phyloP scores from a whole-genome alignment of 176 grass and related monocot genomes.

The Panicum miliaceum region DNA sequence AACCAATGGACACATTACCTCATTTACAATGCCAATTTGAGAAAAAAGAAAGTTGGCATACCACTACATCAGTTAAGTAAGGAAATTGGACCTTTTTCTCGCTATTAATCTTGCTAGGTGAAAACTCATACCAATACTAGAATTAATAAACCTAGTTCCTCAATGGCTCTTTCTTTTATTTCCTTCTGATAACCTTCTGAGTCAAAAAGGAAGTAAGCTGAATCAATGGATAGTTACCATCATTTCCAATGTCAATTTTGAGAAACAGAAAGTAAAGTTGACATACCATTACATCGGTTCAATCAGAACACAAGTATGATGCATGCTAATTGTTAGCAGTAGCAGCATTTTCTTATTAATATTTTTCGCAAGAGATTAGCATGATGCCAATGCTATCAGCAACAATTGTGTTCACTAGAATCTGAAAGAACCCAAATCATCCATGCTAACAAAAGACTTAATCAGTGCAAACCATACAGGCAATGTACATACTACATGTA shows the following conservation, averaged over 20 bases:
- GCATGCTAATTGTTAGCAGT: not conserved
- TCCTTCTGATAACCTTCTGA: constrained; percentile 15
- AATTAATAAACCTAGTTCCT: constrained; percentile 23
- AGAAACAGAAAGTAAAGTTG: not conserved
- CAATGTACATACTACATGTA: not conserved
- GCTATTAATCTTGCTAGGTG: not conserved
- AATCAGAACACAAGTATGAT: constrained; percentile 1
- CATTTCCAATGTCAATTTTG: not conserved
- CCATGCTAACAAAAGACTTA: constrained; percentile 25
- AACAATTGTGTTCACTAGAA: not conserved
- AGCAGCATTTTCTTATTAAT: constrained; percentile 8
- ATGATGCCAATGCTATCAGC: not conserved
- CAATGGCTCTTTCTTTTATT: not conserved
- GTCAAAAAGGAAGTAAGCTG: not conserved
- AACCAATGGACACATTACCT: not conserved
- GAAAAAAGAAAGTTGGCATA: not conserved
- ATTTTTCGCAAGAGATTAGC: not conserved
- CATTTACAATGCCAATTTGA: not conserved
- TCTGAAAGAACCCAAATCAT: constrained; percentile 14
- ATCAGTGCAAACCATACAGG: constrained; percentile 7
- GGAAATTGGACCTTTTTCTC: not conserved
- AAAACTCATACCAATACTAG: constrained; percentile 1
- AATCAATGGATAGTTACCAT: not conserved
- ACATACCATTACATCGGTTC: not conserved
- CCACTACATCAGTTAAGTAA: not conserved